Base-by-base conservation (phyloP, 2,329 filamentous ascomycete species). In the Chaetomiaceae sp. region DNA sequence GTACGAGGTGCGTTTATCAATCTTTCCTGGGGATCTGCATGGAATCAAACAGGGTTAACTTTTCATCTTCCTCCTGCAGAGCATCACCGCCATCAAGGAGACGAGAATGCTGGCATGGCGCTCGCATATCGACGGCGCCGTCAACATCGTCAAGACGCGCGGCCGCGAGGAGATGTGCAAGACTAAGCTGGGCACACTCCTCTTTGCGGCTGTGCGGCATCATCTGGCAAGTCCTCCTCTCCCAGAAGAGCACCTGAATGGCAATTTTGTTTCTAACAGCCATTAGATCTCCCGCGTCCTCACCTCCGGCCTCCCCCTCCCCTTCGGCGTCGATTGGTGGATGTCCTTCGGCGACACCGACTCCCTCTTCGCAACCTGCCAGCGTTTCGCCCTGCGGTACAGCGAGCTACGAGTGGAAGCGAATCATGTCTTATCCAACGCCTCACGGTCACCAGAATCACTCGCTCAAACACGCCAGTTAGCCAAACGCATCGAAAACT, bases 61-160 rank as follows among this genome's bases (percentile, higher is more conserved):
- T 19, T 14, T 6, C 4, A 8, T 2, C 22, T 29, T 20, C 25
- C 20, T 14, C 14, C 22, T 22, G 11, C 29, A 67, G 68, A 80
- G 73, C 54, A 82, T 84, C 38, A 77, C 77, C 0, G 76, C 78
- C 17, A 52, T 49, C 15, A 78, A 76, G 54, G 75, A 78, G 46
- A 69, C 78, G 47, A 76, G 75, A 36, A 75, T 79, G 66, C 69
- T 78, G 54, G 79, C 80, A 1, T 85, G 82, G 82, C 79, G 79
- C 6, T 80, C 81, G 14, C 82, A 85, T 60, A 77, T 81, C 19
- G 79, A 84, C 56, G 82, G 81, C 2, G 82, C 82, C 20, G 77
- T 84, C 23, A 75, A 81, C 57, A 71, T 85, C 1, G 77, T 82
- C 47, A 79, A 78, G 62, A 72, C 76, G 12, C 75, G 82, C 47